These are phyloP conservation scores for Stagonosporopsis tanaceti DNA, from an alignment of 2,329 filamentous ascomycete genomes.

Conservation along the genomic window DNA sequence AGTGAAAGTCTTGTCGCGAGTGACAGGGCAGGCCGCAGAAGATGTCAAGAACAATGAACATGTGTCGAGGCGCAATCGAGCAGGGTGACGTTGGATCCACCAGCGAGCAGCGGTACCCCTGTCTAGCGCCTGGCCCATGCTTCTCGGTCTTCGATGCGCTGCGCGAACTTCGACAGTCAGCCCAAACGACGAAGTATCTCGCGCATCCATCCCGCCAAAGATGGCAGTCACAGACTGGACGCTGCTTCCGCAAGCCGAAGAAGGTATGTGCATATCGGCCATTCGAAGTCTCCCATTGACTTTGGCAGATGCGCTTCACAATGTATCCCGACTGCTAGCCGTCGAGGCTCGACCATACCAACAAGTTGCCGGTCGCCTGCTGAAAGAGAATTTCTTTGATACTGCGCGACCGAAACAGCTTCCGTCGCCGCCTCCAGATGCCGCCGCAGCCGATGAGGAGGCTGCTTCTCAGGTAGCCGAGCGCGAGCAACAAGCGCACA, in stretches of 20 bases:
- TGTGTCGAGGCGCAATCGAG: slow-evolving; percentile 6
- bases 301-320: slow-evolving; percentile 78
- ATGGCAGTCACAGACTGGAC: slow-evolving; percentile 65
- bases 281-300: background rate
- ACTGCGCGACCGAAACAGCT: slow-evolving; percentile 63
- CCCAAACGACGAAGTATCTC: background rate
- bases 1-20: background rate
- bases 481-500: slow-evolving; percentile 60
- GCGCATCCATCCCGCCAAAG: background rate
- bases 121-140: slow-evolving; percentile 15
- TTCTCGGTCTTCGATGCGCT: slow-evolving; percentile 3
- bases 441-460: slow-evolving; percentile 55
- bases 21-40: background rate
- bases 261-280: slow-evolving; percentile 52
- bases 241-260: slow-evolving; percentile 76
- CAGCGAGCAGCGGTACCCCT: slow-evolving; percentile 8
- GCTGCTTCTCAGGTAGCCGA: slow-evolving; percentile 55
- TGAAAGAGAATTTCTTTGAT: slow-evolving; percentile 72
- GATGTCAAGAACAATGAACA: background rate
- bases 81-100: slow-evolving; percentile 22
- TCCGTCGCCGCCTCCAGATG: slow-evolving; percentile 73
- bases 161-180: background rate
- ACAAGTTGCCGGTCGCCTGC: slow-evolving; percentile 82
- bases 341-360: slow-evolving; percentile 94
- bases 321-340: slow-evolving; percentile 77